Evolutionary conservation across 116 monocot species (phyloP).

Genomic region (Posidonia oceanica): DNA sequence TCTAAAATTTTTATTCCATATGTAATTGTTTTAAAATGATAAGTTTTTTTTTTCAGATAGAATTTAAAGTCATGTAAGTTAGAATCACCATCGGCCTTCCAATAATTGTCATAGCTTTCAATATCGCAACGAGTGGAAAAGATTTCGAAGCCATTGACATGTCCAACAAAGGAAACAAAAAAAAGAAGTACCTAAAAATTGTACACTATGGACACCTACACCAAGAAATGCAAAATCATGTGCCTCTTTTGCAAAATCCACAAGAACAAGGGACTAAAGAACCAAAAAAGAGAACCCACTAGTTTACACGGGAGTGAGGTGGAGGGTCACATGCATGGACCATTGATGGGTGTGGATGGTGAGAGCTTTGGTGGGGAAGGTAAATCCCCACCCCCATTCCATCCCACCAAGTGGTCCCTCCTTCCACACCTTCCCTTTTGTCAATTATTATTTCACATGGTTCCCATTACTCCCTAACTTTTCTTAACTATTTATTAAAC

Average conservation of each 20-base stretch:
- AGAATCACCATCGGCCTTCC: no score
- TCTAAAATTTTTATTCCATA: no score
- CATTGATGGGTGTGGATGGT: neutral
- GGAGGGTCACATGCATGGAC: neutral
- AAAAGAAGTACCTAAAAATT: no score
- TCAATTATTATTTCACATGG: constrained; percentile 2
- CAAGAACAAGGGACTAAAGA: neutral
- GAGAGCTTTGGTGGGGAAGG: neutral
- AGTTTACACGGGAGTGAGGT: neutral
- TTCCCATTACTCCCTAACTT: neutral
- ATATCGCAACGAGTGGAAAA: no score
- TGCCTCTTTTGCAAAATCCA: neutral
- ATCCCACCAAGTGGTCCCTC: neutral
- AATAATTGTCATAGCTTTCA: no score
- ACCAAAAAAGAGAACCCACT: neutral
- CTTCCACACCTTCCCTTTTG: neutral
- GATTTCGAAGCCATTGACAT: no score
- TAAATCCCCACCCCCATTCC: neutral
- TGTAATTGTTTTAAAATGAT: no score
- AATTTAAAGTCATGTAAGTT: no score
- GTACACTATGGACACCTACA: no score
- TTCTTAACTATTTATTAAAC: neutral
- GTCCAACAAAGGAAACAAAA: no score
- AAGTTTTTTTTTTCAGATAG: no score
- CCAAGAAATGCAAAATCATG: no score